Base-by-base conservation (phyloP, 1,284 basidiomycete species). In the Trichosporon ovoides region DNA sequence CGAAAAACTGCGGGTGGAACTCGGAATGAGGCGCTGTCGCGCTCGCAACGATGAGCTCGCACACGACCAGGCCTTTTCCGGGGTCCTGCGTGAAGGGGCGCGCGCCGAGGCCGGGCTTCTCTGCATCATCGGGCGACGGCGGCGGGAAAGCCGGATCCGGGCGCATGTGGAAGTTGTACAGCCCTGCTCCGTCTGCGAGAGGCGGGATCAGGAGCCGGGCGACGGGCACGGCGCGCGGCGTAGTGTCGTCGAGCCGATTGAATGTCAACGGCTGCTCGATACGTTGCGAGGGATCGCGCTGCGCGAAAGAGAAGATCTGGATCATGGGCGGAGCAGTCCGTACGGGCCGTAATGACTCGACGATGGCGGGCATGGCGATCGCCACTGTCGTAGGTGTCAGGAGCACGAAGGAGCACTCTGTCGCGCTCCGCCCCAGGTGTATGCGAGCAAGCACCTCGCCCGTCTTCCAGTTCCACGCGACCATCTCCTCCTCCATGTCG, bases 381-480 rank as follows among this genome's bases (percentile, higher is more conserved):
- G 60, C 55, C 11, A 60, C 54, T 4, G 53, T 53, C 19, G 58
- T 64, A 22, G 57, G 60, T 7, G 63, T 48, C 13, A 63, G 56
- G 51, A 63, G 48, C 18, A 53, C 34, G 19, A 48, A 54, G 9
- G 33, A 36, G 13, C n/a, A 36, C 33, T 37, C 49, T 33, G 33
- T 35, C 34, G 49, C 33, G 20, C 33, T 36, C 6, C 49, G 19
- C 12, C 49, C 49, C 11, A 51, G 20, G 13, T 35, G 12, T 3
- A 68, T 68, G 60, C 60, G 72, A 68, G 66, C 63, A 7, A 77
- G 59, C 0, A 76, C 69, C 37, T 64, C 60, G 12, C 76, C 76
- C 14, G 74, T 76, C 63, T 73, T 76, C 76, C 76, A 77, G 58
- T 77, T 74, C 74, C 74, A 77, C 34, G 69, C 66, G 5, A 75